Evolutionary conservation across 2,329 filamentous ascomycete species (phyloP), one percentile per base, ranked within the genome.

Genomic region (Fusarium phyllophilum): DNA sequence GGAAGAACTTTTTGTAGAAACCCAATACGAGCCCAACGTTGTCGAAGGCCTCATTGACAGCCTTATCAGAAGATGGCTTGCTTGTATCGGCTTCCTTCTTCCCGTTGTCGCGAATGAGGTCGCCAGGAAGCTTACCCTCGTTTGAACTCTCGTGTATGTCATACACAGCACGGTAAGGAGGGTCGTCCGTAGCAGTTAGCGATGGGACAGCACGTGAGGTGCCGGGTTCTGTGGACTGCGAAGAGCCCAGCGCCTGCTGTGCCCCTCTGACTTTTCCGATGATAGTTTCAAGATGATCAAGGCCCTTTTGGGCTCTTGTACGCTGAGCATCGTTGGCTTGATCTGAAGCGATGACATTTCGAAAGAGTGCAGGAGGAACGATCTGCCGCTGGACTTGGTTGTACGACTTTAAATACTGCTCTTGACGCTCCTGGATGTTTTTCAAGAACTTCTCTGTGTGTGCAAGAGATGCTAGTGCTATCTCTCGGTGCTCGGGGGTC

Each of bases 1-100:
- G 77, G 73, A 88, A 89, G 39, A 84, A 79, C 17, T 86, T 81
- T 56, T 81, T 81, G 80, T 87, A 89, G 75, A 89, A 88, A 29
- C 84, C 78, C 46, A 87, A 80, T 2, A 88, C 86, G 15, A 79
- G 78, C 33, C 86, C 86, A 1, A 87, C 82, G 55, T 87, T 88
- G 73, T 88, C 85, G 66, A 82, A 88, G 3, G 84, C 85, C 57
- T 87, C 82, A 69, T 88, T 87, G 70, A 82, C 86, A 24, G 82
- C 79, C 60, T 83, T 79, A 68, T 88, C 86, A 48, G 80, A 77
- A 52, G 78, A 62, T 36, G 56, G 22, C 10, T 63, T 48, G 20
- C 24, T 18, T 24, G 17, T 26, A 2, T 8, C 18, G 6, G 6
- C 14, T 41, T 31, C 70, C 5, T 82, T 75, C 4, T 79, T 77